phyloP scores from a whole-genome alignment of 2,329 filamentous ascomycete genomes.

The Rosellinia necatrix region DNA sequence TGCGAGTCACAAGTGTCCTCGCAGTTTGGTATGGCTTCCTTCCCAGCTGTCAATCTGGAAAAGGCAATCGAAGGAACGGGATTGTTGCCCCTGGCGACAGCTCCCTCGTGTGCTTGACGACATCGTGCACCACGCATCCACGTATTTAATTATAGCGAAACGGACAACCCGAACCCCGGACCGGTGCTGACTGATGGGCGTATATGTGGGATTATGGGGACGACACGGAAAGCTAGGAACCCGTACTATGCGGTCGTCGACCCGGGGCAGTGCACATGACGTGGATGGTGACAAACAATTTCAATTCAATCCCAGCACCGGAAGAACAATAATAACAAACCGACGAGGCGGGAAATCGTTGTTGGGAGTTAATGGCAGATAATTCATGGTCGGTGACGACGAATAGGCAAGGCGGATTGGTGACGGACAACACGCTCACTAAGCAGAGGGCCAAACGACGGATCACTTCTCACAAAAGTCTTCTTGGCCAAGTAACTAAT shows the following conservation, averaged over 20 bases:
- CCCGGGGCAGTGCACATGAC: constrained; percentile 27
- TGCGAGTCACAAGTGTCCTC: constrained; percentile 20
- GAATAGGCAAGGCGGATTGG: too few relatives aligned
- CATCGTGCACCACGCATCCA: constrained; percentile 5
- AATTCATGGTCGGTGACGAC: constrained; percentile 6
- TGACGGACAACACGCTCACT: too few relatives aligned
- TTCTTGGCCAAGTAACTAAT: too few relatives aligned
- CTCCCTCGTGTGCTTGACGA: neutral
- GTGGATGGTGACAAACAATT: constrained; percentile 20
- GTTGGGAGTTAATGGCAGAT: constrained; percentile 1
- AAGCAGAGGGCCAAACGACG: too few relatives aligned
- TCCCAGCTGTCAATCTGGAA: neutral
- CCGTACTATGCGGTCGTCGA: constrained; percentile 5
- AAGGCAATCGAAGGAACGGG: neutral
- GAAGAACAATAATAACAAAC: constrained; percentile 14
- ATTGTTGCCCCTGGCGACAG: neutral
- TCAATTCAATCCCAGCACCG: constrained; percentile 18
- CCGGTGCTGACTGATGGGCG: neutral
- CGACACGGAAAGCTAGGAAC: constrained; percentile 14
- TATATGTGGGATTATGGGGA: constrained; percentile 19
- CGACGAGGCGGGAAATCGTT: neutral
- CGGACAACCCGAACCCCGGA: constrained; percentile 9
- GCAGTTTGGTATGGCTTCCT: neutral
- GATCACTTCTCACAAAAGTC: too few relatives aligned
- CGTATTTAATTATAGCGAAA: constrained; percentile 7